Percentiles rank a stretch among this genome's conserved stretches.
phyloP scores from a whole-genome alignment of 768 basidiomycete species.

The Coprinopsis sp. region DNA sequence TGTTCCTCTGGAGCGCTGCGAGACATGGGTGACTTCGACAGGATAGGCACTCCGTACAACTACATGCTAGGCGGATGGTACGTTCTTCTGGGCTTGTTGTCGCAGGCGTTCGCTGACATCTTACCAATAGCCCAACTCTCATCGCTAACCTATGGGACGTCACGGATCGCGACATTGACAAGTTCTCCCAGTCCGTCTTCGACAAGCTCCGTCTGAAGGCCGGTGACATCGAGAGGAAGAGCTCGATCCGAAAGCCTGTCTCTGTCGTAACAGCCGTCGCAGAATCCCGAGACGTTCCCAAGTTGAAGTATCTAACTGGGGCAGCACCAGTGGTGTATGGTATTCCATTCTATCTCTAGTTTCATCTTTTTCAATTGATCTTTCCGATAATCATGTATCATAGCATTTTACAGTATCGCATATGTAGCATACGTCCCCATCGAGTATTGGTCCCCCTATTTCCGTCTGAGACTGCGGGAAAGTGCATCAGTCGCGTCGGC shows the following conservation, averaged over 20 bases:
- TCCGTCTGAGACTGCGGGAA: too few species aligned
- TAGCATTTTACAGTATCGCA: too few species aligned
- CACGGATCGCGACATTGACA: slow-evolving; percentile 95
- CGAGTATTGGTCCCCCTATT: too few species aligned
- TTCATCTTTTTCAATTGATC: neutral
- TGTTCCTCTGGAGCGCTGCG: slow-evolving; percentile 89
- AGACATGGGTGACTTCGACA: slow-evolving; percentile 93
- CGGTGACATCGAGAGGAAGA: slow-evolving; percentile 18
- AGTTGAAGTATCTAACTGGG: slow-evolving; percentile 89
- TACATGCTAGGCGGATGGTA: slow-evolving; percentile 99
- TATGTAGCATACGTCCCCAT: too few species aligned
- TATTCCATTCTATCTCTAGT: slow-evolving; percentile 78
- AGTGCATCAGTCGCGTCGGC: too few species aligned
- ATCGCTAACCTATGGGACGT: slow-evolving; percentile 98
- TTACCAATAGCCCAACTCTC: slow-evolving; percentile 66
- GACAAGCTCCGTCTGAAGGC: slow-evolving; percentile 55
- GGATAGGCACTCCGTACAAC: slow-evolving; percentile 85
- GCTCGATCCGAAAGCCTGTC: slow-evolving; percentile 25
- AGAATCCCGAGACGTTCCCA: slow-evolving; percentile 73
- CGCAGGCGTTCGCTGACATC: slow-evolving; percentile 1
- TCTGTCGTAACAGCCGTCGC: slow-evolving; percentile 73
- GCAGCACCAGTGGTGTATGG: slow-evolving; percentile 95
- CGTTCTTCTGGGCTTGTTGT: slow-evolving; percentile 22
- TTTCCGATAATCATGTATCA: too few species aligned
- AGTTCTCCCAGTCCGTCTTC: slow-evolving; percentile 81